These are phyloP conservation scores for Alliaria petiolata DNA, from an alignment of 345 rosid species.

Conservation along the genomic window DNA sequence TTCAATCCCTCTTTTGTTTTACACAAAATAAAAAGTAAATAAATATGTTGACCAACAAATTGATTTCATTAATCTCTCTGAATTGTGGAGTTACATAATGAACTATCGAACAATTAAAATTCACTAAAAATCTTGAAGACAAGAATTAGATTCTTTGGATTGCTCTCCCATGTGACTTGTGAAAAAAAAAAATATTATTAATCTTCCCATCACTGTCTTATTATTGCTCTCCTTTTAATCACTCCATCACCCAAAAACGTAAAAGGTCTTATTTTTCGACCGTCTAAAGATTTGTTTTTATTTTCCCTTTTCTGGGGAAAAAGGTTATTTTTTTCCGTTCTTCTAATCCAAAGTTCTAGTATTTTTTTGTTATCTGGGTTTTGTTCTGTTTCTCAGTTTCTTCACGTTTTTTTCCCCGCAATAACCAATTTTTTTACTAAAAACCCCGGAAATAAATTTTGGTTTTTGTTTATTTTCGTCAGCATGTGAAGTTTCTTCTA, in stretches of 20 bases:
- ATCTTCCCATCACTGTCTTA: constrained; percentile 16
- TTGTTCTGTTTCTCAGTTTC: not conserved
- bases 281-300: not conserved
- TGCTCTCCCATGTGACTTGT: constrained; percentile 1
- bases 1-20: no score
- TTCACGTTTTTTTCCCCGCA: no score
- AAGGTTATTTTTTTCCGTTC: not conserved
- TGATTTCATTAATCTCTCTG: no score
- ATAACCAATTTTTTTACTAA: no score
- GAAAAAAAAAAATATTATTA: no score
- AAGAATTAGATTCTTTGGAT: constrained; percentile 8
- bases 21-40: no score
- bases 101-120: not conserved
- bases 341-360: constrained; percentile 13
- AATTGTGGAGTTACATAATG: not conserved
- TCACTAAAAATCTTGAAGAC: not conserved
- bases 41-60: no score
- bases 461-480: not conserved
- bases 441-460: no score
- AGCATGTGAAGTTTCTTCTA: not conserved
- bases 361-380: not conserved
- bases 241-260: not conserved
- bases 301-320: not conserved
- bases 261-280: not conserved
- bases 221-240: constrained; percentile 17